Evolutionary conservation across 228 moss, liverwort and hornwort genomes (phyloP).

Genomic region (Sphagnum fallax): DNA sequence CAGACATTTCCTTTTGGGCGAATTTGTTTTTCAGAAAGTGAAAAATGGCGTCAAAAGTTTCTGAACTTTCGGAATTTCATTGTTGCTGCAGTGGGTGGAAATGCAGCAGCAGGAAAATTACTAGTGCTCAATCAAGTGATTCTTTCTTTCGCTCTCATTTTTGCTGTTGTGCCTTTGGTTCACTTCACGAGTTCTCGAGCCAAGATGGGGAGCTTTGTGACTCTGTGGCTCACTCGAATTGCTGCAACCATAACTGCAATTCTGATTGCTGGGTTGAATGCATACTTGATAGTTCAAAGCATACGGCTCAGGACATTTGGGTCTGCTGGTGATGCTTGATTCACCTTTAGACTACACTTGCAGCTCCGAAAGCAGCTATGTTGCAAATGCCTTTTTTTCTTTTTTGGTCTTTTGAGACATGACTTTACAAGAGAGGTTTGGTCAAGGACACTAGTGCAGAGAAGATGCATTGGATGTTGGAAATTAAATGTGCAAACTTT

Average conservation of each 20-base stretch:
- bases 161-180: not conserved
- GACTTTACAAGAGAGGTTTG: too few relatives aligned
- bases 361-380: too few relatives aligned
- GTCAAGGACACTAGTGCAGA: too few relatives aligned
- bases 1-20: too few relatives aligned
- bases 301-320: not conserved
- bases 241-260: not conserved
- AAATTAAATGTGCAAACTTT: too few relatives aligned
- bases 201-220: not conserved
- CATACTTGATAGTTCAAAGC: not conserved
- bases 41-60: too few relatives aligned
- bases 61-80: not conserved
- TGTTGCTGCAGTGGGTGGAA: slow-evolving; percentile 33
- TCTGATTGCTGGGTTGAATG: not conserved
- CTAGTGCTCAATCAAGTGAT: not conserved
- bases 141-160: not conserved
- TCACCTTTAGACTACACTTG: too few relatives aligned
- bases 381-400: too few relatives aligned
- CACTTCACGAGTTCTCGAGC: not conserved
- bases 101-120: slow-evolving; percentile 5
- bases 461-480: too few relatives aligned
- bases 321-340: not conserved
- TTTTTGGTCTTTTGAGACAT: too few relatives aligned
- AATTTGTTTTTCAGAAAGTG: too few relatives aligned
- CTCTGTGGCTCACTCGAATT: not conserved